Evolutionary conservation across 2,329 filamentous ascomycete genomes (phyloP).

Genomic region (Trichoderma sp.): DNA sequence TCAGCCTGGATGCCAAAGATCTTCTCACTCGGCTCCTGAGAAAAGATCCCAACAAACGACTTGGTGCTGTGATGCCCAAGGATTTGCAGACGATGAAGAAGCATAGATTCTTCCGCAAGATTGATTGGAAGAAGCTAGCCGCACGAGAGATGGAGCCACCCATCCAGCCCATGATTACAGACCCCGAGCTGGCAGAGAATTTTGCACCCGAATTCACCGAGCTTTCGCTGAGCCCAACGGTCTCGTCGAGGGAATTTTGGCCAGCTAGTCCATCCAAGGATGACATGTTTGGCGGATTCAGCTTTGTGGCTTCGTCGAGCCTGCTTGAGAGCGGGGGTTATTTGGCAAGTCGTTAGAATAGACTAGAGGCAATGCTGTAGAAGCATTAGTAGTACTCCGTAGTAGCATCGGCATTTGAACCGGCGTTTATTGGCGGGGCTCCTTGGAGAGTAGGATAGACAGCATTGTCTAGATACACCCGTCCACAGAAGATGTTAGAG

Average conservation of each 20-base stretch:
- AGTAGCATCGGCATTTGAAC: not conserved
- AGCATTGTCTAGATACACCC: not conserved
- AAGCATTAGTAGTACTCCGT: not conserved
- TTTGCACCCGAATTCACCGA: slow-evolving; percentile 92
- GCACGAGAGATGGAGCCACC: slow-evolving; percentile 80
- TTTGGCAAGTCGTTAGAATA: slow-evolving; percentile 1
- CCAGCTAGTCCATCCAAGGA: slow-evolving; percentile 44
- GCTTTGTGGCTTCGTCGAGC: slow-evolving; percentile 59
- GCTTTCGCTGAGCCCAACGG: slow-evolving; percentile 72
- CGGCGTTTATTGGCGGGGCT: not conserved
- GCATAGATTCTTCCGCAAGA: slow-evolving; percentile 94
- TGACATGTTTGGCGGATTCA: slow-evolving; percentile 62
- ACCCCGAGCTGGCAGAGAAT: slow-evolving; percentile 94
- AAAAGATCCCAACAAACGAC: slow-evolving; percentile 87
- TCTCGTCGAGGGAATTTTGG: slow-evolving; percentile 45
- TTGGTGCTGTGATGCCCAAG: slow-evolving; percentile 84
- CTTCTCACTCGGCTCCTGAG: slow-evolving; percentile 83
- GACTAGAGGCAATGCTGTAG: not conserved
- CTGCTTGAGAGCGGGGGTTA: slow-evolving; percentile 49
- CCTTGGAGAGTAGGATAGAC: not conserved
- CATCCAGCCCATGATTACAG: slow-evolving; percentile 89
- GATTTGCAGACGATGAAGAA: slow-evolving; percentile 82
- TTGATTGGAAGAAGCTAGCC: slow-evolving; percentile 88
- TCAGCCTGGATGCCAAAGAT: slow-evolving; percentile 90
- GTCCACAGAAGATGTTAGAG: not conserved